These are phyloP conservation scores for Floccularia luteovirens DNA, from an alignment of 768 basidiomycete species.

Conservation along the genomic window DNA sequence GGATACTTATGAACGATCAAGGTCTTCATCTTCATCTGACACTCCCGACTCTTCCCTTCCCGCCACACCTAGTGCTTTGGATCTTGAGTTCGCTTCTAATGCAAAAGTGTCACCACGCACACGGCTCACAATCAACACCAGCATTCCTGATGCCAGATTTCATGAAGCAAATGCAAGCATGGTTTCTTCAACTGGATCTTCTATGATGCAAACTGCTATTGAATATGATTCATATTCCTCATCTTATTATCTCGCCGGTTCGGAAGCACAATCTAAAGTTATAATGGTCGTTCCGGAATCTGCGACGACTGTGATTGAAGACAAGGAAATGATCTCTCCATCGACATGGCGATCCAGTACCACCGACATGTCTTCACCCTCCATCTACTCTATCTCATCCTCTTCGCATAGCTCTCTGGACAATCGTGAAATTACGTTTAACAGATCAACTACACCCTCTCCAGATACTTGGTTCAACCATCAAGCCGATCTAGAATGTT, in stretches of 20 bases:
- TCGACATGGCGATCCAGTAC: conserved; percentile 40
- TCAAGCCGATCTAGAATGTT: conserved; percentile 24
- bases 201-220: conserved; percentile 70
- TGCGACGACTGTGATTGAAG: conserved; percentile 36
- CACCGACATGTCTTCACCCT: conserved; percentile 37
- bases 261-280: conserved; percentile 32
- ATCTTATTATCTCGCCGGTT: conserved; percentile 44
- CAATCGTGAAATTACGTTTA: conserved; percentile 22
- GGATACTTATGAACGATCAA: conserved; percentile 37
- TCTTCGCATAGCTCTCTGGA: conserved; percentile 26
- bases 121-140: conserved; percentile 56
- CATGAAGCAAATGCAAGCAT: conserved; percentile 38
- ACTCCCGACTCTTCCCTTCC: conserved; percentile 47
- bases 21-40: conserved; percentile 44
- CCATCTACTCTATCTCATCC: conserved; percentile 33
- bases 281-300: conserved; percentile 27
- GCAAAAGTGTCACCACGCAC: conserved; percentile 27
- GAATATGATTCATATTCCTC: conserved; percentile 58
- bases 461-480: conserved; percentile 24
- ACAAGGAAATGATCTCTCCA: conserved; percentile 48
- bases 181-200: conserved; percentile 45
- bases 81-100: conserved; percentile 30
- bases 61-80: conserved; percentile 48
- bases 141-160: conserved; percentile 32
- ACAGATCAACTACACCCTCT: conserved; percentile 25